Evolutionary conservation across 345 rosid genomes (phyloP).

Genomic region (Kandelia obovata): DNA sequence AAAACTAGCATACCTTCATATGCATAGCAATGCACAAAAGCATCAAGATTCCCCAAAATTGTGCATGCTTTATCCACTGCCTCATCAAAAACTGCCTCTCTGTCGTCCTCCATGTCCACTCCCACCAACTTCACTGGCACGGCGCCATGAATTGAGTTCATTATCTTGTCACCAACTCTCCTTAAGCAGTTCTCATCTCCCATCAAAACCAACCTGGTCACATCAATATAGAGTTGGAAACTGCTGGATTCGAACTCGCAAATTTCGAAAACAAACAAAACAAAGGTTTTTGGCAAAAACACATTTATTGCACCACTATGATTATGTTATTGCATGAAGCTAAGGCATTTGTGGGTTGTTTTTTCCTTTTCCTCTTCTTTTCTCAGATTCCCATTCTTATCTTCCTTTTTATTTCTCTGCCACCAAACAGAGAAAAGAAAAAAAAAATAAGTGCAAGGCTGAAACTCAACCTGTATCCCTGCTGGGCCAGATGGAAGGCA

Average conservation of each 20-base stretch:
- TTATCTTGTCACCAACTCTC: slow-evolving; percentile 38
- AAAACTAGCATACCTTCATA: slow-evolving; percentile 54
- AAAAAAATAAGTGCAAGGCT: not conserved
- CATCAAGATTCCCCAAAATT: slow-evolving; percentile 60
- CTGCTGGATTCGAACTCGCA: not conserved
- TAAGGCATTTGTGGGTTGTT: not conserved
- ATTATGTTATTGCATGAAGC: too few relatives aligned
- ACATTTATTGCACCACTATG: not conserved
- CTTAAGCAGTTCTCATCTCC: slow-evolving; percentile 57
- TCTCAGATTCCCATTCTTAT: not conserved
- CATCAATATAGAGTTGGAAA: not conserved
- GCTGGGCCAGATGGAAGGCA: slow-evolving; percentile 67
- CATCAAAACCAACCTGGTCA: slow-evolving; percentile 71
- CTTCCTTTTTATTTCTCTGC: slow-evolving; percentile 4
- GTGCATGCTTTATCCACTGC: slow-evolving; percentile 74
- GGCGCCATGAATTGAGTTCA: slow-evolving; percentile 28
- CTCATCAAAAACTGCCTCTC: slow-evolving; percentile 48
- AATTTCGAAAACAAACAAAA: not conserved
- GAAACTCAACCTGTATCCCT: slow-evolving; percentile 67
- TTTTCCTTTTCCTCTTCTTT: not conserved
- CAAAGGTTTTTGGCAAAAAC: not conserved
- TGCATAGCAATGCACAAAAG: slow-evolving; percentile 62
- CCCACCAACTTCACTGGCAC: slow-evolving; percentile 53
- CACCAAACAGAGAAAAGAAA: slow-evolving; percentile 7
- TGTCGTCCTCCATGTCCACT: slow-evolving; percentile 73